phyloP scores from a whole-genome alignment of 2,329 filamentous ascomycete species.

The Pseudogymnoascus sp. region DNA sequence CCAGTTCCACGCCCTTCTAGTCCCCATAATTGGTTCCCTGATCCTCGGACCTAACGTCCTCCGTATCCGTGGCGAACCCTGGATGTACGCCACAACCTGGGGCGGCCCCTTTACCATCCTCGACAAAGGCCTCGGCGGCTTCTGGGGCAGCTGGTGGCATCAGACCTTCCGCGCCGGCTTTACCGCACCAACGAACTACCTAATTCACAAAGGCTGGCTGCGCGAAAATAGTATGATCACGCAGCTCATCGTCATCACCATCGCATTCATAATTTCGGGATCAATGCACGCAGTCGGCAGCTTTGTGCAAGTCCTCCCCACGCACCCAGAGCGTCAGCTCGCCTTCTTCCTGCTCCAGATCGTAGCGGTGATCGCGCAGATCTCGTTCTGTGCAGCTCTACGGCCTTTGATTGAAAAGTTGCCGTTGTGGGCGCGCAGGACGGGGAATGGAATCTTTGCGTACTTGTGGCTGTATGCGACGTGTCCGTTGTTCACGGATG shows the following conservation, averaged over 20 bases:
- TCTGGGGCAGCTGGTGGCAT: conserved; percentile 88
- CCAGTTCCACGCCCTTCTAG: conserved; percentile 43
- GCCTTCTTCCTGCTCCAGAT: conserved; percentile 68
- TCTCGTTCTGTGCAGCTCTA: conserved; percentile 32
- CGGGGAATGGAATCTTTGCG: conserved; percentile 55
- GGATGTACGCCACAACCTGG: conserved; percentile 55
- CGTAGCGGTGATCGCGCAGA: conserved; percentile 58
- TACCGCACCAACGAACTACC: conserved; percentile 47
- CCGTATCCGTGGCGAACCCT: conserved; percentile 52
- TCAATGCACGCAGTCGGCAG: conserved; percentile 66
- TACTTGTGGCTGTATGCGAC: conserved; percentile 63
- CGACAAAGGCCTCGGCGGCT: conserved; percentile 66
- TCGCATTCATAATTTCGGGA: conserved; percentile 61
- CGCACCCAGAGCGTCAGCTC: conserved; percentile 46
- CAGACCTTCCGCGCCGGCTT: conserved; percentile 77
- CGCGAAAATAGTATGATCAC: conserved; percentile 27
- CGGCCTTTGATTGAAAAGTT: conserved; percentile 29
- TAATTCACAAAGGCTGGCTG: conserved; percentile 38
- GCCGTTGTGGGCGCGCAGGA: conserved; percentile 41
- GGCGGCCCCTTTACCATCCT: conserved; percentile 47
- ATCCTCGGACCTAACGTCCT: conserved; percentile 45
- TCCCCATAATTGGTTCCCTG: conserved; percentile 55
- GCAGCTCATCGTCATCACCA: conserved; percentile 31
- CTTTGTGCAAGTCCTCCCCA: conserved; percentile 51
- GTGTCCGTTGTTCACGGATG: conserved; percentile 60